Base-by-base conservation (phyloP, 176 grass and related monocot species). In the Avena atlantica region DNA sequence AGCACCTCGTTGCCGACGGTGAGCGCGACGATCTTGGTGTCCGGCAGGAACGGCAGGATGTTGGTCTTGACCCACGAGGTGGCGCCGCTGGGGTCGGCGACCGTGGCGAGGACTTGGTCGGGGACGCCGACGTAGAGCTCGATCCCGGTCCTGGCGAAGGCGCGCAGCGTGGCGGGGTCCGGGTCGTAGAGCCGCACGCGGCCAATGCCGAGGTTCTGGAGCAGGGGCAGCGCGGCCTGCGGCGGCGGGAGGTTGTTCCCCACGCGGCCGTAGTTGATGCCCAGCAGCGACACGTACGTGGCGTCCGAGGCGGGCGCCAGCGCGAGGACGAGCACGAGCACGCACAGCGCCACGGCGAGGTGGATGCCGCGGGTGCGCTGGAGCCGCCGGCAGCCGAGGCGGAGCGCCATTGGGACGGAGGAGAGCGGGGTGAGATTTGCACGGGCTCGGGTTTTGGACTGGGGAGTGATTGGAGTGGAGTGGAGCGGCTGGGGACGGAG, bases 211-310 rank as follows among this genome's bases (percentile, higher is more conserved):
- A 97, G 84, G 71, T 70, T 65, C 14, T 21, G 55, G 49, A 97
- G 81, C 5, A 97, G 87, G 4, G 89, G 79, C 42, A 79, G 57
- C 9, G 92, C 82, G 19, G 82, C 60, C 55, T 92, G 74, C 9
- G 91, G 95, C 37, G 89, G 73, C 59, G 87, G 95, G 10, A 97
- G 91, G 87, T 97, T 87, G 82, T 70, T 85, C 44, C 88, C 95
- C 6, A 95, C 79, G 49, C 92, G 92, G 29, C 92, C 95, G 89
- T 97, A 97, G 95, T 93, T 95, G 82, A 97, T 93, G 5, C 95
- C 92, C 70, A 95, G 25, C 0, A 97, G 79, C 67, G 93, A 80
- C 37, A 78, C 56, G 15, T 87, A 89, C 2, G 84, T 94, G 44
- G 90, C 92, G 20, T 49, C 83, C 20, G 76, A 84, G 20, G 23